Base-by-base conservation (phyloP, 2,329 filamentous ascomycete genomes). In the Neocucurbitaria cava region DNA sequence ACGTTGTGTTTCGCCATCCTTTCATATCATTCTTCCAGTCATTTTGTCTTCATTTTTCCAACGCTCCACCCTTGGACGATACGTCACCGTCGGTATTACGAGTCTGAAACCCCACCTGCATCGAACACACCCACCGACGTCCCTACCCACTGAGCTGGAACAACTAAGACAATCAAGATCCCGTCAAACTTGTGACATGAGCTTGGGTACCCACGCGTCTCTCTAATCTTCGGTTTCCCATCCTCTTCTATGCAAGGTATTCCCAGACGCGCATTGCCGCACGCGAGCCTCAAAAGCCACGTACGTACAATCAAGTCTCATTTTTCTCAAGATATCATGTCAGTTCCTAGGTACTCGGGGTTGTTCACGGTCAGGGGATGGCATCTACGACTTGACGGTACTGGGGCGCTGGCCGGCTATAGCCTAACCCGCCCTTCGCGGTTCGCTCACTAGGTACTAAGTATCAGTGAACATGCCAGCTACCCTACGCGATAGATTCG, bases 91-190 rank as follows among this genome's bases (percentile, higher is more conserved):
- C 20, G 21, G 20, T 18, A 18, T 13, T 30, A 13, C 13, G 13
- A 4, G 18, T 13, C 39, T 54, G 50, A 58, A 54, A 54, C 55
- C 30, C 43, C n/a, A n/a, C 5, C 41, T 40, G 41, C 45, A 13
- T 43, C 41, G 10, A 30, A 18, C 41, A n/a, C 41, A 15, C 30
- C 26, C 41, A 23, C 13, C 28, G n/a, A 15, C 15, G 17, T 30
- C 33, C 46, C 9, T 33, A 24, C 18, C 42, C 23, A 38, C 48
- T n/a, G 17, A 24, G 21, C 39, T 35, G 31, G 35, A 28, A 46
- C 30, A 38, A 15, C 41, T 24, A 30, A 43, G 24, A 21, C 15
- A 8, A 43, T 30, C 41, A 43, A 26, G 6, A 26, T 30, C 23
- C 13, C 20, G 41, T 43, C 24, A 10, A 17, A 20, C 47, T 51